Conservation (phyloP, 2,329 filamentous ascomycete genomes). For the Magnaporthales sp. region DNA sequence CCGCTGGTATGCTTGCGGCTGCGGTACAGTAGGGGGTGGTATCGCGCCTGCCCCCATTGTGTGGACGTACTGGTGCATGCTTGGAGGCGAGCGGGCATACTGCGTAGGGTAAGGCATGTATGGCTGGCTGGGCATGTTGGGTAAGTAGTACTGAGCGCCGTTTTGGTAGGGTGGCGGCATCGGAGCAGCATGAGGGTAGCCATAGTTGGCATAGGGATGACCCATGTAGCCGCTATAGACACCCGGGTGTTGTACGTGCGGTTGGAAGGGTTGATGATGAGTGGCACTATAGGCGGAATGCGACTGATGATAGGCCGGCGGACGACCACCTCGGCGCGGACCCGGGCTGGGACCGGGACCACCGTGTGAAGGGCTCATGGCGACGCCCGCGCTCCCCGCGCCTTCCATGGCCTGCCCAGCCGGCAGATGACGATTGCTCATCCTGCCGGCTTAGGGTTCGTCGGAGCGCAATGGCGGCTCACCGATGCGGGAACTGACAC, state of each 20-base stretch:
- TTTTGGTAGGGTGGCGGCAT: constrained; percentile 52
- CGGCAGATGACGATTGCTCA: constrained; percentile 70
- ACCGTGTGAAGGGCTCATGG: constrained; percentile 5
- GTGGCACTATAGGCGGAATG: constrained; percentile 14
- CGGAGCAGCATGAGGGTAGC: constrained; percentile 30
- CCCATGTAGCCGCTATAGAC: constrained; percentile 43
- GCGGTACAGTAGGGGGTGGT: constrained; percentile 18
- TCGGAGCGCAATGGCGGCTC: constrained; percentile 21
- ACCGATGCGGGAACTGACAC: constrained; percentile 21
- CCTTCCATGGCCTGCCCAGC: constrained; percentile 59
- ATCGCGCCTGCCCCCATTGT: constrained; percentile 36
- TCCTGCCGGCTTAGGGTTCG: constrained; percentile 60
- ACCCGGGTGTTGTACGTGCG: constrained; percentile 27
- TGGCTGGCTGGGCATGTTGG: constrained; percentile 24
- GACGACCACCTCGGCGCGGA: constrained; percentile 22
- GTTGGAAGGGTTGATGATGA: constrained; percentile 11
- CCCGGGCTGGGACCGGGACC: constrained; percentile 18
- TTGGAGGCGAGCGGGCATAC: constrained; percentile 39
- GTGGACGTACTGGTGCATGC: constrained; percentile 46
- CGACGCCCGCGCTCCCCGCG: constrained; percentile 16
- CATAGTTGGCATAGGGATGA: constrained; percentile 38
- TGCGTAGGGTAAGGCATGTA: constrained; percentile 39
- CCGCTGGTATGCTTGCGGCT: constrained; percentile 37
- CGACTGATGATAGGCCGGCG: constrained; percentile 23
- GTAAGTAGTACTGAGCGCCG: constrained; percentile 17